phyloP scores from a whole-genome alignment of 2,329 filamentous ascomycete species.

The Colletotrichum abscissum region DNA sequence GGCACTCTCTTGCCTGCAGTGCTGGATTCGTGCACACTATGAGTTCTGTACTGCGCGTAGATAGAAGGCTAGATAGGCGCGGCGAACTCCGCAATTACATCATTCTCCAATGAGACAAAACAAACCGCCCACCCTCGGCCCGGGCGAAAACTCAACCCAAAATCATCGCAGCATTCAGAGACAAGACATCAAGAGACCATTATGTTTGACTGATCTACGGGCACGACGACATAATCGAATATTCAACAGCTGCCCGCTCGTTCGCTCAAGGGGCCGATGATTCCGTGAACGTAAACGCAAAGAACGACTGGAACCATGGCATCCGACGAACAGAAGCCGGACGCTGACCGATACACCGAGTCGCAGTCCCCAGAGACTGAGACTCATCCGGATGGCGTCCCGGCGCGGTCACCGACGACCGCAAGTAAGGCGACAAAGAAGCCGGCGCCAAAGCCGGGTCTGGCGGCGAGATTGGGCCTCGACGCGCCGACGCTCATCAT shows the following conservation, averaged over 20 bases:
- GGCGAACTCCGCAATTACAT: slow-evolving; percentile 33
- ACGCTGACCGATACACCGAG: neutral
- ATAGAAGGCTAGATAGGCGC: neutral
- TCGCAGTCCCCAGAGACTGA: neutral
- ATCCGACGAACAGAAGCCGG: slow-evolving; percentile 20
- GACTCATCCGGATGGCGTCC: neutral
- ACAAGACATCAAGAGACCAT: neutral
- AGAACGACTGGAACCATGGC: neutral
- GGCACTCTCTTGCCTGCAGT: neutral
- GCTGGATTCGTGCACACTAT: too few relatives aligned
- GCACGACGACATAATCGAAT: neutral
- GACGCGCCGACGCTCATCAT: slow-evolving; percentile 25
- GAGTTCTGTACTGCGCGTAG: neutral
- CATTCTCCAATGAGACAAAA: slow-evolving; percentile 6
- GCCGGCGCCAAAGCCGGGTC: slow-evolving; percentile 4
- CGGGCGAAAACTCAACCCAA: slow-evolving; percentile 13
- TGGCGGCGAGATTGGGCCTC: slow-evolving; percentile 17
- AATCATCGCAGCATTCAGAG: slow-evolving; percentile 6
- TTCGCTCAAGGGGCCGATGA: neutral
- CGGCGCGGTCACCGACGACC: slow-evolving; percentile 18
- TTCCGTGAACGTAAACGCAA: neutral
- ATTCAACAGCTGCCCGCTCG: neutral
- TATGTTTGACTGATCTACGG: neutral
- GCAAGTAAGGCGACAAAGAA: slow-evolving; percentile 13
- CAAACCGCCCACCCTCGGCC: slow-evolving; percentile 1